Percentiles rank a stretch among this genome's conserved stretches.
These are phyloP conservation scores for Neurospora cerealis DNA, from an alignment of 495 filamentous ascomycete species.

Conservation along the genomic window DNA sequence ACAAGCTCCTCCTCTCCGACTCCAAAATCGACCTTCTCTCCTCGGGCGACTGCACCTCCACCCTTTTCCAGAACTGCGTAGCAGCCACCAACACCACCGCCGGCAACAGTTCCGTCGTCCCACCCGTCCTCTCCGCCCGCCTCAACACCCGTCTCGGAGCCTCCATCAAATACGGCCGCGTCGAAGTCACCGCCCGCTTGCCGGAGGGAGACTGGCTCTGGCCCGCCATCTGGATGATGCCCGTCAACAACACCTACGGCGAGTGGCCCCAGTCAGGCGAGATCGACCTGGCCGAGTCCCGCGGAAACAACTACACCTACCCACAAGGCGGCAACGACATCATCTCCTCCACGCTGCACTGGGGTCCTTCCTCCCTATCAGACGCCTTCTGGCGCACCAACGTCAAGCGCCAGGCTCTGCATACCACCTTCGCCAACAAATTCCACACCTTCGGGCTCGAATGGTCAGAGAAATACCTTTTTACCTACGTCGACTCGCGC, in stretches of 20 bases:
- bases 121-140: constrained; percentile 68
- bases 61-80: constrained; percentile 45
- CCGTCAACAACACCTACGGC: constrained; percentile 60
- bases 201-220: constrained; percentile 78
- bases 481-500: constrained; percentile 74
- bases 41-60: constrained; percentile 56
- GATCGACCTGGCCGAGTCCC: constrained; percentile 71
- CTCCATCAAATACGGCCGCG: constrained; percentile 67
- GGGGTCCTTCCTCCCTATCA: constrained; percentile 53
- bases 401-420: constrained; percentile 62
- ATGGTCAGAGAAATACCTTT: constrained; percentile 82
- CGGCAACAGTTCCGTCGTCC: constrained; percentile 65
- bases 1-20: constrained; percentile 49
- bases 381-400: constrained; percentile 73
- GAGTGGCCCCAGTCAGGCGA: constrained; percentile 75
- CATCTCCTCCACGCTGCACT: constrained; percentile 70
- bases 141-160: constrained; percentile 62
- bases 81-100: constrained; percentile 50
- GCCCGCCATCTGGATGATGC: constrained; percentile 92
- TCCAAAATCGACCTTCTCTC: constrained; percentile 54
- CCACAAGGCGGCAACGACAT: constrained; percentile 72
- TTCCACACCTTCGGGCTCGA: constrained; percentile 73
- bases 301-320: constrained; percentile 72
- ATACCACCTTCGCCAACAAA: constrained; percentile 58
- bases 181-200: constrained; percentile 68